A percentile compares a stretch with the other conserved stretches of the same genome.
Conservation (phyloP, 2,329 filamentous ascomycete species). For the Endocalyx cinctus region DNA sequence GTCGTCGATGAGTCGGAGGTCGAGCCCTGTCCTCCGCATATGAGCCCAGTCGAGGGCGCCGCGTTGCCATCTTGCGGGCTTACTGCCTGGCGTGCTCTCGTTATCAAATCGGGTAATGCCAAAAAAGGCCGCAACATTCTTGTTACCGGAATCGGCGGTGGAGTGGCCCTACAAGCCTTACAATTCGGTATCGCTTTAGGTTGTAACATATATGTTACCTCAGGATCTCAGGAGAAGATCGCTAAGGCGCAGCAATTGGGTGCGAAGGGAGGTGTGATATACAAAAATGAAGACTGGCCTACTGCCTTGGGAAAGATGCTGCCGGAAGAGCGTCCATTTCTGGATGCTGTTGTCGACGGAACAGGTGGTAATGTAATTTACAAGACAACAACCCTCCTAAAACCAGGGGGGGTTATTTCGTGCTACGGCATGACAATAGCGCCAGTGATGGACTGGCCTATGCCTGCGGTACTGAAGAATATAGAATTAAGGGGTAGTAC, state of each 20-base stretch:
- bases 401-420: slow-evolving; percentile 73
- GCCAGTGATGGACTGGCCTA: slow-evolving; percentile 79
- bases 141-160: slow-evolving; percentile 89
- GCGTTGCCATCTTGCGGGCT: slow-evolving; percentile 80
- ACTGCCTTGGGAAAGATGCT: slow-evolving; percentile 62
- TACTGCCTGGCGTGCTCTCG: slow-evolving; percentile 82
- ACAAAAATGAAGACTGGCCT: slow-evolving; percentile 75
- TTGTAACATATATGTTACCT: slow-evolving; percentile 72
- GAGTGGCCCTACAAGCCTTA: slow-evolving; percentile 76
- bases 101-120: no score
- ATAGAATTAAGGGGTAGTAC: slow-evolving; percentile 81
- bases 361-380: slow-evolving; percentile 76
- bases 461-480: slow-evolving; percentile 78
- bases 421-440: slow-evolving; percentile 84
- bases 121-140: no score
- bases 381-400: slow-evolving; percentile 63
- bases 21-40: slow-evolving; percentile 69
- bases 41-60: slow-evolving; percentile 70
- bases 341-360: slow-evolving; percentile 83
- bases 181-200: slow-evolving; percentile 71
- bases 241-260: slow-evolving; percentile 65
- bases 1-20: slow-evolving; percentile 67
- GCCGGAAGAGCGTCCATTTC: slow-evolving; percentile 57
- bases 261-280: slow-evolving; percentile 73
- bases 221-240: slow-evolving; percentile 69